A percentile compares a stretch with the other conserved stretches of the same genome.
These are phyloP conservation scores for Salvia hispanica DNA, from an alignment of 257 asterid species.

Conservation along the genomic window DNA sequence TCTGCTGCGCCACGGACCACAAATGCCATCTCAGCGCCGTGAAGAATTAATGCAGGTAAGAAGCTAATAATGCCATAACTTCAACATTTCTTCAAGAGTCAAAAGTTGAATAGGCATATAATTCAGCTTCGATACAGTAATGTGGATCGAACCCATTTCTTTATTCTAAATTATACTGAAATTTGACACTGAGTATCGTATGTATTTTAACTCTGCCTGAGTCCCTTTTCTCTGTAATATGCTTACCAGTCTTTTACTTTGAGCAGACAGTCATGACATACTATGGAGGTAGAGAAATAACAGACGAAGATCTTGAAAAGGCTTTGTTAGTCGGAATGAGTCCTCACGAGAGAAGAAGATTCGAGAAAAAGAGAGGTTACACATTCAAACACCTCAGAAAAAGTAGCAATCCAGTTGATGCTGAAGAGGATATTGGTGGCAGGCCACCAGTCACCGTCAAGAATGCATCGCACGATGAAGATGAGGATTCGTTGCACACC, in stretches of 20 bases:
- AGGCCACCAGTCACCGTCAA: slow-evolving; percentile 25
- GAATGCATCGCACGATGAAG: slow-evolving; percentile 28
- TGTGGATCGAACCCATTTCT: not conserved
- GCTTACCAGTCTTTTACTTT: slow-evolving; percentile 18
- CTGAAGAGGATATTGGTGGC: slow-evolving; percentile 10
- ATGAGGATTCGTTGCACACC: slow-evolving; percentile 27
- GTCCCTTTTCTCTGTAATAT: not conserved
- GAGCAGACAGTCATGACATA: slow-evolving; percentile 69
- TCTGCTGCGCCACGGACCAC: slow-evolving; percentile 76
- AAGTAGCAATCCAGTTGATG: slow-evolving; percentile 25
- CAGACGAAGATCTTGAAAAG: slow-evolving; percentile 76
- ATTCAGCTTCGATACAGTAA: not conserved
- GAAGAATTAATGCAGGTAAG: slow-evolving; percentile 82
- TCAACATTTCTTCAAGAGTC: not conserved
- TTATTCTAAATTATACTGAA: not conserved
- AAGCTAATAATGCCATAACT: not conserved
- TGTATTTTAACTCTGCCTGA: not conserved
- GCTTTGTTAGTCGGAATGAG: slow-evolving; percentile 89
- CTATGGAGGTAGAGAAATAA: slow-evolving; percentile 88
- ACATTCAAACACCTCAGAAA: slow-evolving; percentile 44
- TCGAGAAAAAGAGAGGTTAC: slow-evolving; percentile 63
- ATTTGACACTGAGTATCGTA: not conserved
- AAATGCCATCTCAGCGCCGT: slow-evolving; percentile 82
- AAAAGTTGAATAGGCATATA: slow-evolving; percentile 4
- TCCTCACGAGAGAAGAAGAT: slow-evolving; percentile 75